Conservation (phyloP, 2,329 filamentous ascomycete species). For the Cladosporium sp. region DNA sequence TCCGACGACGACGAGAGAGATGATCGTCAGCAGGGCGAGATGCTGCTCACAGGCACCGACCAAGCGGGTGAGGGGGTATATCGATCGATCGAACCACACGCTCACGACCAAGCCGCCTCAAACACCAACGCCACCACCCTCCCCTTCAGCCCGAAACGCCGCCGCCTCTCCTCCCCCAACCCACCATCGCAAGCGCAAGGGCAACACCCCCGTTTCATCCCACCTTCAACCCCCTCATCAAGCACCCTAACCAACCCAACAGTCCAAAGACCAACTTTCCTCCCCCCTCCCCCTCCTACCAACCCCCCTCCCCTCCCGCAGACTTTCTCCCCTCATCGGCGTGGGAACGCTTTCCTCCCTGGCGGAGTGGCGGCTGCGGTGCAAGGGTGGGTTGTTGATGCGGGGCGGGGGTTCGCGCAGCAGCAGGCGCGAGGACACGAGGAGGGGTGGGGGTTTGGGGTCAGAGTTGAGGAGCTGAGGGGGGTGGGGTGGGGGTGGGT, state of each 20-base stretch:
- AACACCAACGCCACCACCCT: slow-evolving; percentile 16
- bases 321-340: slow-evolving; percentile 51
- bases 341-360: slow-evolving; percentile 46
- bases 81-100: slow-evolving; percentile 15
- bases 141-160: slow-evolving; percentile 28
- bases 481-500: slow-evolving; percentile 18
- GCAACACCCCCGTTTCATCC: neutral
- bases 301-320: slow-evolving; percentile 42
- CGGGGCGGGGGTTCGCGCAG: slow-evolving; percentile 25
- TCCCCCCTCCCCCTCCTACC: slow-evolving; percentile 25
- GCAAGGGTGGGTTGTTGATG: slow-evolving; percentile 49
- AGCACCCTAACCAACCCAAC: neutral
- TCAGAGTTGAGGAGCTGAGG: slow-evolving; percentile 18
- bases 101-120: too few species aligned
- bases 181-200: slow-evolving; percentile 3
- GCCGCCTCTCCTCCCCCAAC: slow-evolving; percentile 17
- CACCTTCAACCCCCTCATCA: neutral
- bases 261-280: too few species aligned
- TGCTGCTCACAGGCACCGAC: slow-evolving; percentile 21
- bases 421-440: slow-evolving; percentile 21
- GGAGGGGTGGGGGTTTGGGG: slow-evolving; percentile 16
- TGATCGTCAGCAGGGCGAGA: slow-evolving; percentile 22
- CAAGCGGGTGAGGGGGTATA: slow-evolving; percentile 5
- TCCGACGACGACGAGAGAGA: slow-evolving; percentile 9
- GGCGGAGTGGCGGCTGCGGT: slow-evolving; percentile 48